Evolutionary conservation across 768 basidiomycete species (phyloP), one percentile per base, ranked within the genome.

Genomic region (Kwoniella heveanensis): DNA sequence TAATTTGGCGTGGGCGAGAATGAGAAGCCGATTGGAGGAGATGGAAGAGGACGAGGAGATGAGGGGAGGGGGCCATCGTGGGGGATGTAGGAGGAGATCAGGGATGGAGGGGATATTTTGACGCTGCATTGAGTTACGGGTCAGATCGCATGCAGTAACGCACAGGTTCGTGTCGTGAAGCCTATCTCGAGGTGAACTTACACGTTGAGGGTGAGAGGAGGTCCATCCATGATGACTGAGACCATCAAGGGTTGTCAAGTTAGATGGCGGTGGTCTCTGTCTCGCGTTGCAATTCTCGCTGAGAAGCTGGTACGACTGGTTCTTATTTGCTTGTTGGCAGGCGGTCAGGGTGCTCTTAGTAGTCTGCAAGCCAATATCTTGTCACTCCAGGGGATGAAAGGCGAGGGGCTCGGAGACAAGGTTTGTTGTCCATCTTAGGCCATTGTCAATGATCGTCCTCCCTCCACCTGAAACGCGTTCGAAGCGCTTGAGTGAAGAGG

Each of bases 1-100:
- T 95, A 83, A 21, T 87, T 88, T 63, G 94, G 85, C 64, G 92
- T 82, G 69, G 92, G 88, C 12, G 90, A 86, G 32, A 88, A 85
- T 76, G 90, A 85, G 1, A 94, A 84, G 69, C 92, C 91, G 36
- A 90, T 85, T 15, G 92, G 83, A 1, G 91, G 91, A 79, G 64
- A 51, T n/a, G 71, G 71, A 9, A 53, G 24, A 1, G 52, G 64
- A 1, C 25, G 26, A 1, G 62, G n/a, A 26, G 7, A 24, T 21
- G 7, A 37, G 50, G 57, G 60, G 56, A 47, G 39, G 32, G 57
- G 27, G 46, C 44, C 37, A n/a, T 57, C 21, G 46, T 44, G 48
- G 10, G 58, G 36, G 47, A 46, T 51, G 46, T 48, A 47, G 5
- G 39, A 24, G 37, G 68, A 54, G 19, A 69, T 44, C 12, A 69